These are phyloP conservation scores for Tieghemostelium lacteum DNA, from an alignment of 78 protist species.

Conservation along the genomic window DNA sequence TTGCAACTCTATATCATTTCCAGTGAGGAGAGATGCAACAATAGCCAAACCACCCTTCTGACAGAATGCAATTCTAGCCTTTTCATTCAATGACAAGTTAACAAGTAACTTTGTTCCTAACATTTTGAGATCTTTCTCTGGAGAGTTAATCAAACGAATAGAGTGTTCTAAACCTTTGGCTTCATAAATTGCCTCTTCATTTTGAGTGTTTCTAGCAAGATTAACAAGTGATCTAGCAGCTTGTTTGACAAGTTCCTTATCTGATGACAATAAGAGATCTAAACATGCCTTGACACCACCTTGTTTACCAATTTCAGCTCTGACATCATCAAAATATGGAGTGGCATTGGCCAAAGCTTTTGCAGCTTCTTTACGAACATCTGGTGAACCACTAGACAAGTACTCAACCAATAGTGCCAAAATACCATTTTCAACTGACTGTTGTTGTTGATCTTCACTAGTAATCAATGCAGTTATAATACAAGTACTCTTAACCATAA, in stretches of 20 bases:
- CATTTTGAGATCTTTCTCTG: conserved; percentile 69
- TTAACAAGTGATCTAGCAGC: conserved; percentile 68
- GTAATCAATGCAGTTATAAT: conserved; percentile 58
- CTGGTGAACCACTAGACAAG: conserved; percentile 10
- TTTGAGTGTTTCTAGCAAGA: conserved; percentile 66
- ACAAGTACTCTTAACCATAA: conserved; percentile 42
- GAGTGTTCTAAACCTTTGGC: conserved; percentile 66
- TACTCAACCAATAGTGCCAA: conserved; percentile 37
- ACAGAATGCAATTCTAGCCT: conserved; percentile 62
- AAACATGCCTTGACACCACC: conserved; percentile 62
- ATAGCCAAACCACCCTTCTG: conserved; percentile 69
- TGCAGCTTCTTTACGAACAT: conserved; percentile 58
- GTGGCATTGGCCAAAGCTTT: conserved; percentile 69
- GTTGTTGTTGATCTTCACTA: conserved; percentile 66
- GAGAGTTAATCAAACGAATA: conserved; percentile 27
- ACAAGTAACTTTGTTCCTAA: conserved; percentile 70
- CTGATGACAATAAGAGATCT: conserved; percentile 19
- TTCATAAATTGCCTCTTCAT: conserved; percentile 57
- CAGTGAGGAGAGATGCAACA: conserved; percentile 3
- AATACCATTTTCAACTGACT: conserved; percentile 38
- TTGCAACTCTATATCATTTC: conserved; percentile 56
- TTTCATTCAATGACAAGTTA: conserved; percentile 59
- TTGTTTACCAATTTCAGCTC: conserved; percentile 65
- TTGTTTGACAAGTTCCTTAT: conserved; percentile 65
- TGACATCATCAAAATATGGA: conserved; percentile 73